Conservation (phyloP, 352 stramenopile genomes). For the Globisporangium camurandrum region DNA sequence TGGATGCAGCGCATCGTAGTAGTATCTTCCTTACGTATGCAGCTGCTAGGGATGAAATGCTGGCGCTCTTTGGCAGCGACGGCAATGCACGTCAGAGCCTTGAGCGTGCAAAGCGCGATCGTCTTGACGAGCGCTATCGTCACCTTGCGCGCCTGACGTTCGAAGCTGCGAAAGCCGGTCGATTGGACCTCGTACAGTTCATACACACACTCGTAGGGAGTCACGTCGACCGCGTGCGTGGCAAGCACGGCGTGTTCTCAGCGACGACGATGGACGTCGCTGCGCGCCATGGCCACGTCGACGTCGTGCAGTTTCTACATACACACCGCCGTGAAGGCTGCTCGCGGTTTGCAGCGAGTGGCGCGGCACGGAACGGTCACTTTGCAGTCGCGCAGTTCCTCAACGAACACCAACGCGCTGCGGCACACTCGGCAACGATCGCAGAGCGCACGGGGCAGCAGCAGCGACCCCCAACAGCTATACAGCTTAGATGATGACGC, state of each 20-base stretch:
- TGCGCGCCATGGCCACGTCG: background rate
- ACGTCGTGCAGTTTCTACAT: background rate
- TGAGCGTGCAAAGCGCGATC: no score
- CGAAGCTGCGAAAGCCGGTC: slow-evolving; percentile 1
- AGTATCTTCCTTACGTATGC: no score
- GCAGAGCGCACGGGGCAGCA: background rate
- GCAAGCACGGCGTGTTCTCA: background rate
- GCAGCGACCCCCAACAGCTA: no score
- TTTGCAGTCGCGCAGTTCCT: background rate
- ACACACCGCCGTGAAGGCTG: background rate
- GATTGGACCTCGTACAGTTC: background rate
- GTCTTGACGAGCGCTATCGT: background rate
- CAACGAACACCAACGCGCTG: background rate
- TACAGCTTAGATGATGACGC: no score
- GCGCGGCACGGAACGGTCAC: background rate
- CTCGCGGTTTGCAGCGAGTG: background rate
- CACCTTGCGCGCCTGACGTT: background rate
- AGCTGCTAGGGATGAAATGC: no score
- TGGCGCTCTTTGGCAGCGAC: no score
- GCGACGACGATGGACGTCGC: slow-evolving; percentile 2
- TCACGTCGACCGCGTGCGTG: no score
- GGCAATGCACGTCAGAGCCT: no score
- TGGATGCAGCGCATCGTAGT: no score
- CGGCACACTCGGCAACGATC: background rate
- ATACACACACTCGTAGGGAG: background rate